Base-by-base conservation (phyloP, 1,284 basidiomycete species). In the Porogramme epimiltina region DNA sequence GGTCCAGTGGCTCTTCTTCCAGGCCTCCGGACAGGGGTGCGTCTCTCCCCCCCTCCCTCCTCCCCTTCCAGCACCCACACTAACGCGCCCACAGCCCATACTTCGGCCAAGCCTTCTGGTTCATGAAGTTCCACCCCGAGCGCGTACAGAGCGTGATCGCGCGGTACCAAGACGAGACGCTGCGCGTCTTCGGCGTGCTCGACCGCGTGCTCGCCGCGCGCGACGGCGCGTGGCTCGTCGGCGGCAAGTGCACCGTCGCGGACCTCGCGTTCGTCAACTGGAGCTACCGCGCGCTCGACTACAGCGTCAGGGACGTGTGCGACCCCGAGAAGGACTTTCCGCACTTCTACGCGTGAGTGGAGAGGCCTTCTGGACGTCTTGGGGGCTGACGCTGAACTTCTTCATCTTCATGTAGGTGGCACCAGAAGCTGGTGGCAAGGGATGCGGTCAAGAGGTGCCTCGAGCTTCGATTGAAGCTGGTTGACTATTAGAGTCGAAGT, bases 81-180 rank as follows among this genome's bases (percentile, higher is more conserved):
- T 42, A 52, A 20, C 33, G 54, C 26, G 10, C 19, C 16, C 22
- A 40, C 42, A 62, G 62, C 23, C 62, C 62, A 31, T 63, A 63
- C 54, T 63, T 60, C 49, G 60, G 62, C 38, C 62, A 63, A 53
- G 58, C 56, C 6, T 56, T 59, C 19, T 69, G 65, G 63, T 70
- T 71, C 59, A 44, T 46, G 23, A 47, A 42, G 13, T 59, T 47
- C 46, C 63, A 62, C 42, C 41, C 57, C 6, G 63, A 67, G 56
- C 58, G 65, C 40, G 18, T 65, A 13, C 66, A 60, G 13, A 60
- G 55, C 34, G 65, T 62, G 36, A 56, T 67, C 43, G 63, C 69
- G 52, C 62, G 70, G 2, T 72, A 70, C 60, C 54, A 61, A 34
- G 64, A 67, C 42, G 70, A 73, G 60, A 62, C 61, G 25, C 43